Conservation (phyloP, 2,329 filamentous ascomycete genomes). For the Talaromyces atroroseus region DNA sequence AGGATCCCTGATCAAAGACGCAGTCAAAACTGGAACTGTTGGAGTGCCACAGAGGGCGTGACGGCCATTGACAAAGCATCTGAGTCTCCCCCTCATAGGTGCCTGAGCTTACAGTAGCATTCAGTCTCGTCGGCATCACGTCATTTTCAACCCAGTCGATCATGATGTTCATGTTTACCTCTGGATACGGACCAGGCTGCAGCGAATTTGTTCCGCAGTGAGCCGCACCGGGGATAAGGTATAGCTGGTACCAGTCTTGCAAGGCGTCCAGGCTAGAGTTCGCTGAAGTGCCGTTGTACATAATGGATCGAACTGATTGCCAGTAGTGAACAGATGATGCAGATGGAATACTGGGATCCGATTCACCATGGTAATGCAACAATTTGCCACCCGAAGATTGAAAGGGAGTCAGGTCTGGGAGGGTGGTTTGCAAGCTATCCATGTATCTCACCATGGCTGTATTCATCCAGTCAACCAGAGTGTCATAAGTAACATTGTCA, state of each 20-base stretch:
- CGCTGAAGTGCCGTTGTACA: slow-evolving; percentile 40
- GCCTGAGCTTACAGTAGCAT: slow-evolving; percentile 26
- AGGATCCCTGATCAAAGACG: neutral
- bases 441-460: slow-evolving; percentile 41
- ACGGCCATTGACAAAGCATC: neutral
- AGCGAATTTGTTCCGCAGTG: slow-evolving; percentile 44
- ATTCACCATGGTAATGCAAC: slow-evolving; percentile 53
- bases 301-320: slow-evolving; percentile 46
- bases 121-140: slow-evolving; percentile 36
- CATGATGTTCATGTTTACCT: slow-evolving; percentile 40
- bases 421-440: slow-evolving; percentile 48
- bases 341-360: slow-evolving; percentile 47
- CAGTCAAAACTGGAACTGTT: neutral
- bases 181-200: slow-evolving; percentile 39
- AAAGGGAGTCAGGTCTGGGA: slow-evolving; percentile 48
- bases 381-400: slow-evolving; percentile 48
- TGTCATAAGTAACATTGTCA: slow-evolving; percentile 51
- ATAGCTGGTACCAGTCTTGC: slow-evolving; percentile 49
- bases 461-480: slow-evolving; percentile 48
- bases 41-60: neutral
- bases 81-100: neutral
- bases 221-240: slow-evolving; percentile 47
- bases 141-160: slow-evolving; percentile 50
- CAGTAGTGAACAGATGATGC: slow-evolving; percentile 51
- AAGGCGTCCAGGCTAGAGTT: slow-evolving; percentile 38